Evolutionary conservation across 768 basidiomycete genomes (phyloP).

Genomic region (Boletus patriciae): DNA sequence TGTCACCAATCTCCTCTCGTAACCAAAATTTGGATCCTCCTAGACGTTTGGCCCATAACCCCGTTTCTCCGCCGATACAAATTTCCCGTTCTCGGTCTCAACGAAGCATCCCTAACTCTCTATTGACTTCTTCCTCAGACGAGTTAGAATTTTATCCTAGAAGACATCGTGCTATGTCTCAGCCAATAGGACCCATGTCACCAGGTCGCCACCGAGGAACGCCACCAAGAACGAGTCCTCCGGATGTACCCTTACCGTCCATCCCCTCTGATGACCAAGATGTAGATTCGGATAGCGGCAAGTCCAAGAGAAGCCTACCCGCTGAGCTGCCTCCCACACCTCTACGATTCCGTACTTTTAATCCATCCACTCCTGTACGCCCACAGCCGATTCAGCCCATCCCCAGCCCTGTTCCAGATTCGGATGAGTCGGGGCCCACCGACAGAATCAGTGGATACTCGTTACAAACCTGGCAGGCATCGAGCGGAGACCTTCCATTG

Average conservation of each 20-base stretch:
- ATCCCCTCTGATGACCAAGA: conserved; percentile 15
- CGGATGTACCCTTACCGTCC: conserved; percentile 23
- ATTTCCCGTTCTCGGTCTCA: conserved; percentile 1
- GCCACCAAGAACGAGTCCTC: conserved; percentile 14
- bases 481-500: not conserved
- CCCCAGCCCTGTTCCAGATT: conserved; percentile 14
- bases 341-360: not conserved
- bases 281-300: not conserved
- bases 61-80: not conserved
- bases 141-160: conserved; percentile 2
- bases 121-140: conserved; percentile 7
- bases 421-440: conserved; percentile 6
- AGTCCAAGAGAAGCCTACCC: not conserved
- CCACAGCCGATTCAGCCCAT: conserved; percentile 21
- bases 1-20: not conserved
- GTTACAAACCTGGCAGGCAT: conserved; percentile 7
- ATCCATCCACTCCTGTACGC: conserved; percentile 2
- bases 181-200: not conserved
- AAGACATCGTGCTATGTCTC: conserved; percentile 5
- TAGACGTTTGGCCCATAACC: not conserved
- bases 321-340: conserved; percentile 8
- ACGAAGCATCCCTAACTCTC: not conserved
- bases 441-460: not conserved
- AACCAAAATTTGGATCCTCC: not conserved
- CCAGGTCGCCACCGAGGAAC: conserved; percentile 5